Base-by-base conservation (phyloP, 257 asterid genomes). In the Ilex aquifolium region DNA sequence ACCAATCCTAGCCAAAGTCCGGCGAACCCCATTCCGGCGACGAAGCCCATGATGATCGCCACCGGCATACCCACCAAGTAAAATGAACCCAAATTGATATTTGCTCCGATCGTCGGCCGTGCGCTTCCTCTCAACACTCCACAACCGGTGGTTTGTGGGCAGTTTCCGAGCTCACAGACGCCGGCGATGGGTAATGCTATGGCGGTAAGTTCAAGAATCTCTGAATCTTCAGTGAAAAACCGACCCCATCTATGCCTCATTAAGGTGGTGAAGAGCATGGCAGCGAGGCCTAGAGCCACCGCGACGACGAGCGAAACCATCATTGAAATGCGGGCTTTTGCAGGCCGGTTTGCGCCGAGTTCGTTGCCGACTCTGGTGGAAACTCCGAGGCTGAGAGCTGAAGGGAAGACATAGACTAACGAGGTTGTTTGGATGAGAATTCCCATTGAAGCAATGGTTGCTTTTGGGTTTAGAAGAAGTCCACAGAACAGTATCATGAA, bases 11-110 rank as follows among this genome's bases (percentile, higher is more conserved):
- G 16, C 99, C 99, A 92, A 11, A 92, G 68, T 10, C 99, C 99
- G 10, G 80, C 63, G 48, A 92, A 89, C 30, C 97, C 99, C 88
- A 83, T 70, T 39, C 85, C 79, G 39, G 89, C 5, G 42, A 74
- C 83, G 29, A 92, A 92, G 10, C 99, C 99, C 76, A 83, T 68
- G 2, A 87, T 14, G 17, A 92, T 74, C 0, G 96, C 90, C 59
- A 89, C 95, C n/a, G 99, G 99, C 97, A 92, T 85, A 30, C 99
- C 99, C 4, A 89, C 83, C 3, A 92, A 16, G 65, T 92, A 92
- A 60, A 92, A 92, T n/a, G 99, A 87, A 0, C 97, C 95, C 31
- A 89, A n/a, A 31, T 88, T 89, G 46, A 88, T 83, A 31, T 89
- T 85, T 0, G 99, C 97, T 31, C 97, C 97, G 8, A 73, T 75